Evolutionary conservation across 805 yeast species (phyloP), one percentile per base, ranked within the genome.

Genomic region (Yueomyces sp.): DNA sequence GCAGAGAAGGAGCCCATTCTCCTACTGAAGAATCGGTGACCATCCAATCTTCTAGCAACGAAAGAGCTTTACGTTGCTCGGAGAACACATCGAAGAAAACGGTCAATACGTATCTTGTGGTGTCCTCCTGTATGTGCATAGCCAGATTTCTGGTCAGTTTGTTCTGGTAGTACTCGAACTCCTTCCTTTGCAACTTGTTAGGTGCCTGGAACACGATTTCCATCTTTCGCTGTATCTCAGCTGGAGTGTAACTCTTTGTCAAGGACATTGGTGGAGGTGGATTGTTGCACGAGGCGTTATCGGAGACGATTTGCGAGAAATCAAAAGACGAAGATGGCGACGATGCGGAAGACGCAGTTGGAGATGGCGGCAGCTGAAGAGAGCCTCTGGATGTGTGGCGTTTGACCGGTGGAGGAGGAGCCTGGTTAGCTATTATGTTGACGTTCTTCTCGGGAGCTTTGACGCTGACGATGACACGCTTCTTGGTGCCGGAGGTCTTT

Each of bases 1-100:
- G 70, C 43, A 83, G 64, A 3, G 88, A 81, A 28, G 76, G 68
- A 47, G 83, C 76, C 94, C 94, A 83, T 28, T 62, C 59, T 42
- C 76, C 67, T 8, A 75, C 73, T 1, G 82, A 78, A 38, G 68
- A 70, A 50, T 77, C 75, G 2, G 62, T 52, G 62, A 79, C 64
- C 75, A 79, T 76, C 66, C 76, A 79, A 31, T 70, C 63, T 31
- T 65, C 69, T 42, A 65, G 65, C 41, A 50, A 54, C 45, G 52
- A 59, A 44, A 66, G 67, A 44, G 64, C 70, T 12, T 44, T 38
- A 2, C 47, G 45, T n/a, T 50, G 54, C 28, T 61, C 55, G 4
- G 52, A 44, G 27, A 46, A 41, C 29, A 54, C 52, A 2, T 52
- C 44, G 4, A 64, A 49, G 19, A 59, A 44, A n/a, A 53, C 48